Conservation (phyloP, 805 yeast genomes). For the Lachancea waltii region DNA sequence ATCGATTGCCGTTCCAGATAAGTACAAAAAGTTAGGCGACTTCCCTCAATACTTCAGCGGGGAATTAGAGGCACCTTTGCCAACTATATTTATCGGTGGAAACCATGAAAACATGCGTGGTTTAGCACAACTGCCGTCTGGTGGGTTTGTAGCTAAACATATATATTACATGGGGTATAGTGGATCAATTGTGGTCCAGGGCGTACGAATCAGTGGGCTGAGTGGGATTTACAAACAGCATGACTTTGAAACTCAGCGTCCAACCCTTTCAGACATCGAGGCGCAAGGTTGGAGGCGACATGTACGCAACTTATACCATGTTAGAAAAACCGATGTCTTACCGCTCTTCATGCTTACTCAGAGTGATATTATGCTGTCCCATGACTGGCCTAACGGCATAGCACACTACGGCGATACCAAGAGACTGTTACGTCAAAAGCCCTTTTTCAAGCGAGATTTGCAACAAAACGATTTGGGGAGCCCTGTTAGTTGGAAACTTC, state of each 20-base stretch:
- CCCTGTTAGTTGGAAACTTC: constrained; percentile 52
- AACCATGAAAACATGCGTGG: constrained; percentile 89
- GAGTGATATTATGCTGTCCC: constrained; percentile 61
- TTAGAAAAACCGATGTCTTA: constrained; percentile 51
- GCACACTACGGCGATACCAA: constrained; percentile 55
- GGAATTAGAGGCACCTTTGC: constrained; percentile 52
- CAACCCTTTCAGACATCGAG: constrained; percentile 43
- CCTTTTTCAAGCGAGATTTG: constrained; percentile 62
- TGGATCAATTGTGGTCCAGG: constrained; percentile 67
- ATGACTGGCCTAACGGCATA: constrained; percentile 93
- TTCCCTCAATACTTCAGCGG: constrained; percentile 69
- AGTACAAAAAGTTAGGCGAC: constrained; percentile 72
- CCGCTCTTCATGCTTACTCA: constrained; percentile 42
- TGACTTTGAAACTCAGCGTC: constrained; percentile 40
- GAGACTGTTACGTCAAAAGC: constrained; percentile 49
- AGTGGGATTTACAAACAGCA: constrained; percentile 72
- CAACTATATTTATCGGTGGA: constrained; percentile 86
- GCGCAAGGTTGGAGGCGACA: constrained; percentile 20
- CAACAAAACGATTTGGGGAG: constrained; percentile 59
- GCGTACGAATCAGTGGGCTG: constrained; percentile 70
- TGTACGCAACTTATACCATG: constrained; percentile 44
- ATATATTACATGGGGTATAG: constrained; percentile 79
- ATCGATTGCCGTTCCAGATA: constrained; percentile 71
- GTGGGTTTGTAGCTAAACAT: constrained; percentile 91
- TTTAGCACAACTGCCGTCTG: constrained; percentile 62